phyloP scores from a whole-genome alignment of 192 early-diverging fungal species.

The Podila clonocystis region DNA sequence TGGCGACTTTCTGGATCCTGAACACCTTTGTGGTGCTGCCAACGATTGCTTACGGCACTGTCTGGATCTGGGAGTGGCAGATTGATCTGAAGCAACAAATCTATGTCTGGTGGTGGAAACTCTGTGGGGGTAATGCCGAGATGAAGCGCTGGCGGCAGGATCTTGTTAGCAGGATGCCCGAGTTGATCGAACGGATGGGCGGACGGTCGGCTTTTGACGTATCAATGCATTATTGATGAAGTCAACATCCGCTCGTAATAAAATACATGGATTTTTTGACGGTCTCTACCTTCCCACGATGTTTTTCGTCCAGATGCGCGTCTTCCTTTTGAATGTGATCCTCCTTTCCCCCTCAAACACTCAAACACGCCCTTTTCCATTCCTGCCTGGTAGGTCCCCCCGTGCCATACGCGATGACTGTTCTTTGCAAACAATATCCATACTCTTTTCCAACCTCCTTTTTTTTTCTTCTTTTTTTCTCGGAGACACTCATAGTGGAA shows the following conservation, averaged over 20 bases:
- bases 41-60: slow-evolving; percentile 28
- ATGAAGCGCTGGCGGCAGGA: slow-evolving; percentile 48
- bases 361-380: too few relatives aligned
- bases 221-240: slow-evolving; percentile 11
- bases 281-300: too few relatives aligned
- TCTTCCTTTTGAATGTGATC: too few relatives aligned
- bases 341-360: too few relatives aligned
- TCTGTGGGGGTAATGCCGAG: slow-evolving; percentile 39
- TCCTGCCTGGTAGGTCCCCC: too few relatives aligned
- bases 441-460: too few relatives aligned
- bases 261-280: too few relatives aligned
- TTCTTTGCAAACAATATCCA: too few relatives aligned
- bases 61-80: slow-evolving; percentile 51
- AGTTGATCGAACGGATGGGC: slow-evolving; percentile 30
- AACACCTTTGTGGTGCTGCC: slow-evolving; percentile 27
- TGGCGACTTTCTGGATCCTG: slow-evolving; percentile 26
- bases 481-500: too few relatives aligned
- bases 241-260: neutral
- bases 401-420: too few relatives aligned
- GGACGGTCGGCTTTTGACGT: slow-evolving; percentile 33
- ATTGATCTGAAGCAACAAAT: slow-evolving; percentile 47
- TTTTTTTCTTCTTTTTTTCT: too few relatives aligned
- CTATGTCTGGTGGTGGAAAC: slow-evolving; percentile 47
- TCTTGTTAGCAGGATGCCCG: slow-evolving; percentile 14
- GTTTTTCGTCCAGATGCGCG: too few relatives aligned